Evolutionary conservation across 495 filamentous ascomycete genomes (phyloP).

Genomic region (Amphirosellinia nigrospora): DNA sequence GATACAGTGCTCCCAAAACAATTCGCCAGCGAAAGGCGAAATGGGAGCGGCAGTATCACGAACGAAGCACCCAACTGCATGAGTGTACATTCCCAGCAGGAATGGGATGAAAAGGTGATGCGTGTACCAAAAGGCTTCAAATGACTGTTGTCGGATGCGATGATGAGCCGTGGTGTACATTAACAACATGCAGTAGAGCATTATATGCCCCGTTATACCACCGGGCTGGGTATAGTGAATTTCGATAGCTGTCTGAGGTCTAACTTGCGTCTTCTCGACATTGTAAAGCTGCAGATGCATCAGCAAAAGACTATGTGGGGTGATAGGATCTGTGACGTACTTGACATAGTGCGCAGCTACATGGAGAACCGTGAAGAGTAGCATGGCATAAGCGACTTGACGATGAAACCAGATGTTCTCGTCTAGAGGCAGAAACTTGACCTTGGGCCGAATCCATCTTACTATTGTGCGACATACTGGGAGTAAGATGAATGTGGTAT

Average conservation of each 20-base stretch:
- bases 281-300: slow-evolving; percentile 77
- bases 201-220: slow-evolving; percentile 95
- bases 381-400: slow-evolving; percentile 87
- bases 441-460: slow-evolving; percentile 81
- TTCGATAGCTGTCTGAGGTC: slow-evolving; percentile 80
- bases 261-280: slow-evolving; percentile 84
- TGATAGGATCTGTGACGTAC: slow-evolving; percentile 52
- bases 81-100: slow-evolving; percentile 90
- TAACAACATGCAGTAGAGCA: slow-evolving; percentile 97
- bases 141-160: slow-evolving; percentile 94
- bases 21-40: slow-evolving; percentile 80
- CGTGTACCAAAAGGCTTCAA: slow-evolving; percentile 99
- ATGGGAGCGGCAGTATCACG: slow-evolving; percentile 71
- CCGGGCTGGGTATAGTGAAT: slow-evolving; percentile 91
- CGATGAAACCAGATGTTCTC: slow-evolving; percentile 97
- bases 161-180: slow-evolving; percentile 97
- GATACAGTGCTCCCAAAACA: slow-evolving; percentile 92
- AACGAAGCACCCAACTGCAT: slow-evolving; percentile 96
- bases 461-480: slow-evolving; percentile 95
- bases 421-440: slow-evolving; percentile 87
- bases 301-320: slow-evolving; percentile 17
- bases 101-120: slow-evolving; percentile 98
- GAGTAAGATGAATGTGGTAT: slow-evolving; percentile 85
- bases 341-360: slow-evolving; percentile 90
- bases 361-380: slow-evolving; percentile 83